phyloP scores from a whole-genome alignment of 2,329 filamentous ascomycete genomes.

The Monosporascus sp. region DNA sequence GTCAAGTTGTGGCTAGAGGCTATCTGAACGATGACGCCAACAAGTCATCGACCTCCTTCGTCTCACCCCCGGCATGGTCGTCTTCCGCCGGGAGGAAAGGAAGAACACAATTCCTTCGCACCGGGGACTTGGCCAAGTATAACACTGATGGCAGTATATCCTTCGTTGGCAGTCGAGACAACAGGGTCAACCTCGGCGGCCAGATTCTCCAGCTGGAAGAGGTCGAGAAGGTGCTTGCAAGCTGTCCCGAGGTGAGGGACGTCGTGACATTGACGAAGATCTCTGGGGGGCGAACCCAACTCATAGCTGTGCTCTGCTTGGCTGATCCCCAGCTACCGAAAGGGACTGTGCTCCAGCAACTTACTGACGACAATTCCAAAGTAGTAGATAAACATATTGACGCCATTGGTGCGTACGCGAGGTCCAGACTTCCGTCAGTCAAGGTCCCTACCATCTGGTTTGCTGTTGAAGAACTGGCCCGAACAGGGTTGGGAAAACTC shows the following conservation, averaged over 20 bases:
- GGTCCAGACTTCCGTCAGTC: neutral
- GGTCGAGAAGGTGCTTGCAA: neutral
- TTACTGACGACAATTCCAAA: neutral
- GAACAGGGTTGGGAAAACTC: constrained; percentile 3
- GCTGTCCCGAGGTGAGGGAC: neutral
- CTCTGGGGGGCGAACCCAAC: neutral
- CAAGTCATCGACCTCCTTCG: neutral
- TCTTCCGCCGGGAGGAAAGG: neutral
- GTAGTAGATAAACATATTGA: neutral
- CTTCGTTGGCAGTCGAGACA: neutral
- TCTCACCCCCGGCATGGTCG: neutral
- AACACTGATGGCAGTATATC: neutral
- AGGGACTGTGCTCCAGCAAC: neutral
- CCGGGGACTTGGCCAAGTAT: neutral
- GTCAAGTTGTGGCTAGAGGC: neutral
- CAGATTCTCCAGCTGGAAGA: neutral
- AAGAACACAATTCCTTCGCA: neutral
- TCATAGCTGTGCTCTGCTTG: neutral
- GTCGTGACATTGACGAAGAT: neutral
- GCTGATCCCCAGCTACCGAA: neutral
- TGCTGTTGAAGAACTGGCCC: constrained; percentile 4
- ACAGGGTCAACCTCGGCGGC: neutral
- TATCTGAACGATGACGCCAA: neutral
- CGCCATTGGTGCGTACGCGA: constrained; percentile 1
- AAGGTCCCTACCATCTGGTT: constrained; percentile 6